Evolutionary conservation across 495 filamentous ascomycete genomes (phyloP).

Genomic region (Cenococcum geophilum): DNA sequence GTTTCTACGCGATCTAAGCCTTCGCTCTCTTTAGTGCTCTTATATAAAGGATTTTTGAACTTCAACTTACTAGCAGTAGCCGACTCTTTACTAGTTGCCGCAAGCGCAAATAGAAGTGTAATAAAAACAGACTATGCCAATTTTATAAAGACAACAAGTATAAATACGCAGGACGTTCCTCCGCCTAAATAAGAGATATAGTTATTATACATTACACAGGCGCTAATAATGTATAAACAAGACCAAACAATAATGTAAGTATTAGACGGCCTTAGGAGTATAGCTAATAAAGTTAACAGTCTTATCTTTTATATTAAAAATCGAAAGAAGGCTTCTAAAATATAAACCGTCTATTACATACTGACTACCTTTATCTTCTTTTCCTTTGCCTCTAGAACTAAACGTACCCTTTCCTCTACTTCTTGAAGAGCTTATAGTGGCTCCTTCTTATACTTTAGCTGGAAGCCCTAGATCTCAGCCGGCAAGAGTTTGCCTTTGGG

Average conservation of each 20-base stretch:
- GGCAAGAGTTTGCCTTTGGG: conserved; percentile 62
- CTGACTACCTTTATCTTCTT: conserved; percentile 19
- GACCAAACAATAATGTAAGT: conserved; percentile 40
- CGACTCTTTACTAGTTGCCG: conserved; percentile 52
- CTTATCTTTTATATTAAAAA: conserved; percentile 11
- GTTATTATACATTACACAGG: conserved; percentile 4
- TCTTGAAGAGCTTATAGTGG: conserved; percentile 33
- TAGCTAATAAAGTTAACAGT: conserved; percentile 2
- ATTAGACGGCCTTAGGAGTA: conserved; percentile 25
- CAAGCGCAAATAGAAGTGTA: conserved; percentile 64
- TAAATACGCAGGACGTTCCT: conserved; percentile 57
- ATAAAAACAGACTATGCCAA: conserved; percentile 48
- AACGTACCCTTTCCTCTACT: conserved; percentile 33
- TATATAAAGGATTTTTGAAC: too few species aligned
- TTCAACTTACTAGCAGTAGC: too few species aligned
- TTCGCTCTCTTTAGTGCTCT: too few species aligned
- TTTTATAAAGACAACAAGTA: conserved; percentile 49
- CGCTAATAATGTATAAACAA: conserved; percentile 30
- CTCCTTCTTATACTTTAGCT: conserved; percentile 38
- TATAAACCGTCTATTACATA: conserved; percentile 10
- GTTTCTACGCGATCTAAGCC: too few species aligned
- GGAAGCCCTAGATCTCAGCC: conserved; percentile 71
- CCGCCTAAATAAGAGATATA: conserved; percentile 54
- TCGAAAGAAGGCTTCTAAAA: conserved; percentile 20
- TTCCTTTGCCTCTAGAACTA: conserved; percentile 30